These are phyloP conservation scores for Truncatella angustata DNA, from an alignment of 2,329 filamentous ascomycete genomes.

Conservation along the genomic window DNA sequence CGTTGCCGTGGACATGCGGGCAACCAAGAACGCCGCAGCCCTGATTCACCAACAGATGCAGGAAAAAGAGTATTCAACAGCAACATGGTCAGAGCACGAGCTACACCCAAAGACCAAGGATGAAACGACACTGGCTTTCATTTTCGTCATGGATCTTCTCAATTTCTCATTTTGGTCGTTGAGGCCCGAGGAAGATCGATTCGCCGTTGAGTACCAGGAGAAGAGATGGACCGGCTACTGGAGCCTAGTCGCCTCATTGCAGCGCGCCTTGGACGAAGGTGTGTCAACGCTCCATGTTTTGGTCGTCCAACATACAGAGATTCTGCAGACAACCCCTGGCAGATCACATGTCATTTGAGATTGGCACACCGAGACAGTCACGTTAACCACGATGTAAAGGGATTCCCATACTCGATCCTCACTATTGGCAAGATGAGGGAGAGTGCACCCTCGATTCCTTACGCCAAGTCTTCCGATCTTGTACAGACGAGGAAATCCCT, in stretches of 20 bases:
- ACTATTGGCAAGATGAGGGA: constrained; percentile 79
- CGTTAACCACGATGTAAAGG: constrained; percentile 42
- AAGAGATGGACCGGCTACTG: constrained; percentile 92
- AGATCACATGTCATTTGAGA: not conserved
- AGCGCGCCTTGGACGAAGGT: constrained; percentile 87
- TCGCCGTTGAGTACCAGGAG: constrained; percentile 77
- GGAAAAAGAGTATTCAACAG: constrained; percentile 76
- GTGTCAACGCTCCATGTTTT: constrained; percentile 19
- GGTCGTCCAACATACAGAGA: not conserved
- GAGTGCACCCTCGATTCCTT: constrained; percentile 74
- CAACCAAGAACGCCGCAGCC: constrained; percentile 78
- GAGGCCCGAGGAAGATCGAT: constrained; percentile 65
- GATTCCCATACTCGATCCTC: constrained; percentile 83
- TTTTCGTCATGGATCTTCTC: constrained; percentile 94
- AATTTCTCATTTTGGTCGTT: constrained; percentile 98
- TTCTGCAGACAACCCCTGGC: not conserved
- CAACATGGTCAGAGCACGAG: constrained; percentile 84
- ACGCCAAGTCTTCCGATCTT: constrained; percentile 78
- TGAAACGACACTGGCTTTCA: constrained; percentile 79
- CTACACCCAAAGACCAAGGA: constrained; percentile 84
- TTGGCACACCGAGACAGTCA: not conserved
- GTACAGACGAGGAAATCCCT: constrained; percentile 83
- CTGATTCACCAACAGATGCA: constrained; percentile 81
- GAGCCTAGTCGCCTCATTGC: constrained; percentile 84
- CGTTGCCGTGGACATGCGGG: constrained; percentile 80